A percentile compares a stretch with the other conserved stretches of the same genome.
These are phyloP conservation scores for Eimeria mitis DNA, from an alignment of 169 alveolate genomes.

Conservation along the genomic window DNA sequence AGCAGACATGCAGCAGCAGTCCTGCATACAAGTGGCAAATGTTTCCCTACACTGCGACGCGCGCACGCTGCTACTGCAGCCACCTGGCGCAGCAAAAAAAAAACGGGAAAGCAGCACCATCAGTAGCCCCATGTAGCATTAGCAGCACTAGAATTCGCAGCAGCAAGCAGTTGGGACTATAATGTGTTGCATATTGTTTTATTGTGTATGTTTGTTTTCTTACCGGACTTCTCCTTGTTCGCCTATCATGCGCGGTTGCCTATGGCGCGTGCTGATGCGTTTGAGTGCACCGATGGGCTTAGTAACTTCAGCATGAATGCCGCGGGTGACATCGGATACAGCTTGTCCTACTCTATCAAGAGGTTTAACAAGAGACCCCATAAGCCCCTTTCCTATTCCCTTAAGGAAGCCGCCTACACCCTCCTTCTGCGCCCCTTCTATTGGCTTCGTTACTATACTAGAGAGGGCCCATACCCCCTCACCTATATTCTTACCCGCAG, in stretches of 20 bases:
- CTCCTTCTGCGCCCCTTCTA: conserved; percentile 95
- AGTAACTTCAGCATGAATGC: conserved; percentile 16
- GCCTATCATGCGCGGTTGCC: conserved; percentile 19
- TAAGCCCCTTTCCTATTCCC: conserved; percentile 94
- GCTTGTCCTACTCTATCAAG: conserved; percentile 93
- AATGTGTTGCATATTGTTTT: too few relatives aligned
- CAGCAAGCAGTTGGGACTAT: too few relatives aligned
- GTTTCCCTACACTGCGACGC: too few relatives aligned
- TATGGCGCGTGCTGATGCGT: neutral
- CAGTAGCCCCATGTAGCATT: too few relatives aligned
- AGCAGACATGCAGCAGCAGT: neutral
- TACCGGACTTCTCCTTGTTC: conserved; percentile 4
- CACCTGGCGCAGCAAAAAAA: too few relatives aligned
- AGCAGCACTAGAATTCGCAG: too few relatives aligned
- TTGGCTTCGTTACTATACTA: conserved; percentile 93
- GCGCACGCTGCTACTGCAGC: too few relatives aligned
- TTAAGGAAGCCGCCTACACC: conserved; percentile 94
- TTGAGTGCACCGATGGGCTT: conserved; percentile 58
- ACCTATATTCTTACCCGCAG: conserved; percentile 92
- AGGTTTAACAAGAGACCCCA: conserved; percentile 93
- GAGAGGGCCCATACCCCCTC: conserved; percentile 94
- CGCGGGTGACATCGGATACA: conserved; percentile 23
- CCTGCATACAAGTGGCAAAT: too few relatives aligned
- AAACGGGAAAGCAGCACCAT: too few relatives aligned
- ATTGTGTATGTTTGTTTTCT: neutral